These are phyloP conservation scores for Kwoniella botswanensis DNA, from an alignment of 768 basidiomycete species.

Conservation along the genomic window DNA sequence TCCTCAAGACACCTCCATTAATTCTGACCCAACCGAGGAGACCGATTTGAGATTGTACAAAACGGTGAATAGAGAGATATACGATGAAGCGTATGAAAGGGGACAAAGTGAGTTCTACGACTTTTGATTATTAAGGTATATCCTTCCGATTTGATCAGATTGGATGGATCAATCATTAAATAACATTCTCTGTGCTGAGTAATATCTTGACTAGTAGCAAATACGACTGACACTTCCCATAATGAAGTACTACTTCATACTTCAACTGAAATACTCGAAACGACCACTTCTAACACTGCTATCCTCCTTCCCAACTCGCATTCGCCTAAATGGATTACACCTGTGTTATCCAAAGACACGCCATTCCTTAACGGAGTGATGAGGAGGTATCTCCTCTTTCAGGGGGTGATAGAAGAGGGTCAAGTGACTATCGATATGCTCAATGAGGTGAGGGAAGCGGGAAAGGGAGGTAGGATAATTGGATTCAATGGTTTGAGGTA, in stretches of 20 bases:
- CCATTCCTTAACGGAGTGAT: conserved; percentile 47
- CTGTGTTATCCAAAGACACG: conserved; percentile 12
- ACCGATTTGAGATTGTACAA: conserved; percentile 41
- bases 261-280: conserved; percentile 34
- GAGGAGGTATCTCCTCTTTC: conserved; percentile 38
- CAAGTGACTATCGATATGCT: conserved; percentile 41
- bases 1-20: conserved; percentile 10
- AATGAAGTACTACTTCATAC: conserved; percentile 49
- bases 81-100: conserved; percentile 35
- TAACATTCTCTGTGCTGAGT: too few relatives aligned
- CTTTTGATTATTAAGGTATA: not conserved
- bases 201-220: too few relatives aligned
- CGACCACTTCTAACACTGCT: conserved; percentile 49
- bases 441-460: conserved; percentile 16
- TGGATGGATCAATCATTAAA: too few relatives aligned
- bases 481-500: conserved; percentile 53
- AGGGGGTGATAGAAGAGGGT: conserved; percentile 36
- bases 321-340: conserved; percentile 38
- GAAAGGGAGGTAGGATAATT: conserved; percentile 34
- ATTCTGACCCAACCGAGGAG: conserved; percentile 3
- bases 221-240: conserved; percentile 5
- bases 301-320: conserved; percentile 22
- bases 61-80: conserved; percentile 37
- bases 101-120: conserved; percentile 20
- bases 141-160: not conserved